Evolutionary conservation across 2,329 filamentous ascomycete genomes (phyloP).

Genomic region (Fusarium sp.): DNA sequence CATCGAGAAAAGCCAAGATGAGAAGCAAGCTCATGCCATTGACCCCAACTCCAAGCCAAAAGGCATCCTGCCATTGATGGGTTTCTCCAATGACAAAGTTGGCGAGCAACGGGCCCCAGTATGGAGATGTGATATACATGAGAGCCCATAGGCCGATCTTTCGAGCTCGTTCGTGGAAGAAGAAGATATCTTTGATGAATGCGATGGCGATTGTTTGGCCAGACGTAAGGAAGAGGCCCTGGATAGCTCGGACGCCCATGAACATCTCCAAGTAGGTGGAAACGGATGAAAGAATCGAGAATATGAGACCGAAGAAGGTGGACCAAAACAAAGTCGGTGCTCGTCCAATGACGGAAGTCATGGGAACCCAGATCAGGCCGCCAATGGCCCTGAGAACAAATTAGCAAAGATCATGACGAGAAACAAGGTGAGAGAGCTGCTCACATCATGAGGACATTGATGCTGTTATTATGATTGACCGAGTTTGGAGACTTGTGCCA

Average conservation of each 20-base stretch:
- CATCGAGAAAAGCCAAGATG: slow-evolving; percentile 57
- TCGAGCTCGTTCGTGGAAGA: slow-evolving; percentile 66
- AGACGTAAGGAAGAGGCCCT: slow-evolving; percentile 60
- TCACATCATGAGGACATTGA: slow-evolving; percentile 30
- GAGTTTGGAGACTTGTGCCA: slow-evolving; percentile 19
- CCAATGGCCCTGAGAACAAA: slow-evolving; percentile 22
- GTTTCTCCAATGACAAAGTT: slow-evolving; percentile 61
- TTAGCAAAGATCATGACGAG: not conserved
- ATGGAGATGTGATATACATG: slow-evolving; percentile 57
- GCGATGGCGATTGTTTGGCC: slow-evolving; percentile 60
- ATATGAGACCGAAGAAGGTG: slow-evolving; percentile 30
- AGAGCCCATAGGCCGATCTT: slow-evolving; percentile 63
- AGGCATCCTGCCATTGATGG: slow-evolving; percentile 58
- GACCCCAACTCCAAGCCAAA: slow-evolving; percentile 60
- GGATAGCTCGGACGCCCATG: slow-evolving; percentile 22
- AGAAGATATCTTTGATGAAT: slow-evolving; percentile 69
- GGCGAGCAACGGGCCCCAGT: slow-evolving; percentile 57
- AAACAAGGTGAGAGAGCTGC: not conserved
- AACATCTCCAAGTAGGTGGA: slow-evolving; percentile 25
- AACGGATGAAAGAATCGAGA: slow-evolving; percentile 21
- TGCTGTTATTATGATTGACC: slow-evolving; percentile 34
- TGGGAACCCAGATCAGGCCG: slow-evolving; percentile 32
- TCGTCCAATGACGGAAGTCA: slow-evolving; percentile 36
- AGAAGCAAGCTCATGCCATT: slow-evolving; percentile 53
- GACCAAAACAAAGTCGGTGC: slow-evolving; percentile 37